Evolutionary conservation across 1,139 yeast species (phyloP), one percentile per base, ranked within the genome.

Genomic region (Yamadazyma trypodendri): DNA sequence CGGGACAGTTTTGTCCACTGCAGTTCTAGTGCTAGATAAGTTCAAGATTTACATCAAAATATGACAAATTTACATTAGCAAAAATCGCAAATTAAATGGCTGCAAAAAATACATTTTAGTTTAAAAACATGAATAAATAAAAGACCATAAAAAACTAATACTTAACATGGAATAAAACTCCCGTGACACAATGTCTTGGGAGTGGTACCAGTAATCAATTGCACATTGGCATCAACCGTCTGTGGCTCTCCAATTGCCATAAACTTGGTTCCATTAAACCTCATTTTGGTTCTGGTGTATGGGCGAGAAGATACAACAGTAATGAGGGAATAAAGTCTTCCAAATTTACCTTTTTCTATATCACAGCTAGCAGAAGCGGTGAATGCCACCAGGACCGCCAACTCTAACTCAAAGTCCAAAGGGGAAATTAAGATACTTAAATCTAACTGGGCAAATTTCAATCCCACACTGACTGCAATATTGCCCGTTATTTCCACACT

Each of bases 21-120:
- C 68, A n/a, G 67, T 69, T 1, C 28, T 57, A 13, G 39, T 46
- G 0, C 52, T 77, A 44, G 59, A 68, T 42, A 50, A 50, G 14
- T 43, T 45, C 11, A 57, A 62, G 7, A 58, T 77, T 27, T 66
- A 68, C 46, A 59, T 72, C 14, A 72, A 69, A 47, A 39, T 70
- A 13, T 68, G 51, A 24, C n/a, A 24, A 23, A 12, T 7, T 11
- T 15, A 15, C 12, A 24, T 11, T 20, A 15, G 24, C 20, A 16
- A 29, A 18, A 29, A 12, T 29, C 32, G 32, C 24, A 29, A 13
- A 15, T 32, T 23, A 3, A 30, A 13, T 21, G 28, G 38, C 23
- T 33, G 42, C 40, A 32, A 41, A 40, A 37, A 12, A 5, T 25
- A 24, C 31, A 4, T 4, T 21, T 22, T 24, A 4, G 6, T 11